Base-by-base conservation (phyloP, 805 yeast species). In the Candida easanensis region DNA sequence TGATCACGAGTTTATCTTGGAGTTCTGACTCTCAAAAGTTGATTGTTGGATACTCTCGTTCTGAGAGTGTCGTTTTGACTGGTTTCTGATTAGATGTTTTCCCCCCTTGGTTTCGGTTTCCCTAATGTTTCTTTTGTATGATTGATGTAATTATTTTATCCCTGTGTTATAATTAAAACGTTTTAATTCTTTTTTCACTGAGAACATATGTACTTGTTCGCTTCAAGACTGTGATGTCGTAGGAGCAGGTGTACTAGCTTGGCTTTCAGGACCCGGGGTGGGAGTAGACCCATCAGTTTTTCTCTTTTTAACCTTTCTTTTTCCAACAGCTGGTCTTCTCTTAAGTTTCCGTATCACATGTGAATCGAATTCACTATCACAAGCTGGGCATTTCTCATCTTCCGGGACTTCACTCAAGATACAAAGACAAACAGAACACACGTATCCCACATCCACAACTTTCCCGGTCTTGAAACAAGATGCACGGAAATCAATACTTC, bases 401-500 rank as follows among this genome's bases (percentile, higher is more conserved):
- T 71, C 74, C 1, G 97, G 97, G 2, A 85, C 73, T 27, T 74
- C 54, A 52, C 91, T 84, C 63, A 84, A 60, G 42, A 71, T 86
- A 58, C 97, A 90, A 16, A 91, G 67, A 61, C 99, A 93, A 20
- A 93, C 97, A 18, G 95, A 83, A 63, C 99, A 93, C 5, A 93
- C 97, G 55, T 78, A 90, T 0, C 98, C 99, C 33, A 91, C 76
- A 53, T 93, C 97, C 10, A 93, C 91, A 4, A 90, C 83, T 54
- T 81, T 78, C n/a, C 91, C 90, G 0, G 97, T 88, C 26, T 88
- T 66, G 57, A 88, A 91, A 63, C 99, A 93, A 15, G 96, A 88
- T 1, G 99, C 97, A 47, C 96, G 71, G 63, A 93, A 93, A 64
- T 93, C 96, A 20, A 93, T 93, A 48, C 86, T 80, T 3, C 86